A percentile compares a stretch with the other conserved stretches of the same genome.
Conservation (phyloP, 108 stramenopile species). For the Conticribra weissflogii region DNA sequence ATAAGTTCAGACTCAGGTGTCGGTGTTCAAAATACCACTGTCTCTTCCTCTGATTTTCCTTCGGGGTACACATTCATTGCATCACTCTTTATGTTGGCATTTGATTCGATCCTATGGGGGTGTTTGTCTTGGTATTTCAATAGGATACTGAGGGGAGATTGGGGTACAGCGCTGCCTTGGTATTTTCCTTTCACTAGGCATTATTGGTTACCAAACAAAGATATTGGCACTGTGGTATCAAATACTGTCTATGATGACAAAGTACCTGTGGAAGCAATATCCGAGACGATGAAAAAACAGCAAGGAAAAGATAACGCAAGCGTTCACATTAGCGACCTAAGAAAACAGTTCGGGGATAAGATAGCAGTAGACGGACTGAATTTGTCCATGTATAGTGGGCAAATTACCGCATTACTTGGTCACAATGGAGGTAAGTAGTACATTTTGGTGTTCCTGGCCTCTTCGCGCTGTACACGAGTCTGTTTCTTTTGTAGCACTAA, state of each 20-base stretch:
- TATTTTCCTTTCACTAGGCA: constrained; percentile 78
- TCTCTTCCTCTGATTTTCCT: constrained; percentile 54
- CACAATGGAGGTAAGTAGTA: constrained; percentile 75
- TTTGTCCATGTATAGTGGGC: constrained; percentile 87
- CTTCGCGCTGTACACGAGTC: no score
- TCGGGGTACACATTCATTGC: constrained; percentile 67
- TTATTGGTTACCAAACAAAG: constrained; percentile 72
- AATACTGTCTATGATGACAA: constrained; percentile 17
- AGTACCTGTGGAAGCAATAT: constrained; percentile 63
- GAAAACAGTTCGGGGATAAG: constrained; percentile 89
- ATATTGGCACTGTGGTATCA: background rate
- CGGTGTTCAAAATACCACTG: constrained; percentile 56
- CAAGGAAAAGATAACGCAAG: constrained; percentile 44
- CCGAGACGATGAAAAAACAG: constrained; percentile 56
- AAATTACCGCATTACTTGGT: constrained; percentile 94
- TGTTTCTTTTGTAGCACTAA: no score
- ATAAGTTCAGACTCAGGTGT: constrained; percentile 72
- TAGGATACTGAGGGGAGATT: constrained; percentile 78
- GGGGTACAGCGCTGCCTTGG: constrained; percentile 78
- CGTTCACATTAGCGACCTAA: constrained; percentile 68
- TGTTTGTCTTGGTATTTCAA: constrained; percentile 89
- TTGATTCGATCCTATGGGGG: constrained; percentile 85
- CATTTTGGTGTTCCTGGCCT: no score
- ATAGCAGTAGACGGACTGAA: constrained; percentile 90
- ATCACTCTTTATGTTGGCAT: constrained; percentile 63